These are phyloP conservation scores for Diutina mesorugosa DNA, from an alignment of 1,139 yeast species.

Conservation along the genomic window DNA sequence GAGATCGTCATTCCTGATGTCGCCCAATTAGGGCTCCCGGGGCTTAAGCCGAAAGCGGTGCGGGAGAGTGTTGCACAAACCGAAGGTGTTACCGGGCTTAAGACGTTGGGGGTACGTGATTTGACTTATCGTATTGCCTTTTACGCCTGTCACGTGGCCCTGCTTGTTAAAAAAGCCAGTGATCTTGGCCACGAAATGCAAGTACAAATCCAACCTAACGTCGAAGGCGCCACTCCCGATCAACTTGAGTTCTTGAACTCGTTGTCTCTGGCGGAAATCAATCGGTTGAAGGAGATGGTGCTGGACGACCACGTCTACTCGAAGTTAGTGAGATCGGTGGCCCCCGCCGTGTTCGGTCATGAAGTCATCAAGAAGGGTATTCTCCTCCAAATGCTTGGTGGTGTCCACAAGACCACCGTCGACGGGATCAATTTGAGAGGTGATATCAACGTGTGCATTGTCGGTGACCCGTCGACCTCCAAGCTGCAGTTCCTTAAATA, in stretches of 20 bases:
- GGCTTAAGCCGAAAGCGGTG: constrained; percentile 78
- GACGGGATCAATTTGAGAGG: constrained; percentile 96
- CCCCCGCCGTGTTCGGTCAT: constrained; percentile 97
- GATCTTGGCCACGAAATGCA: constrained; percentile 17
- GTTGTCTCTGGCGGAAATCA: constrained; percentile 70
- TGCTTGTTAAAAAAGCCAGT: constrained; percentile 36
- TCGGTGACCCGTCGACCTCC: constrained; percentile 97
- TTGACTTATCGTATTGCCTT: constrained; percentile 87
- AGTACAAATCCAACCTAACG: constrained; percentile 14
- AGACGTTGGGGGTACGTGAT: constrained; percentile 85
- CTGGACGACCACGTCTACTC: constrained; percentile 79
- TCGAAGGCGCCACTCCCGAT: constrained; percentile 26
- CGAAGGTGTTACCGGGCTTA: constrained; percentile 81
- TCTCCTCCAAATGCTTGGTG: constrained; percentile 79
- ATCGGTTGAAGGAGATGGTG: constrained; percentile 83
- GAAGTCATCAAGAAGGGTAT: constrained; percentile 91
- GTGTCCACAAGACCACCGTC: constrained; percentile 88
- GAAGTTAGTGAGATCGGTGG: constrained; percentile 77
- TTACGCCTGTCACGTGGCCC: constrained; percentile 75
- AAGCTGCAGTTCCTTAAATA: constrained; percentile 93
- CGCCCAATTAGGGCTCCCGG: constrained; percentile 91
- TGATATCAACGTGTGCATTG: constrained; percentile 91
- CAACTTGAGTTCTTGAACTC: constrained; percentile 75
- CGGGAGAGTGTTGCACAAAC: constrained; percentile 40
- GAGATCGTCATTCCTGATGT: constrained; percentile 95